Percentiles rank a stretch among this genome's conserved stretches.
Conservation (phyloP, 2,329 filamentous ascomycete genomes). For the Fusarium oxysporum region DNA sequence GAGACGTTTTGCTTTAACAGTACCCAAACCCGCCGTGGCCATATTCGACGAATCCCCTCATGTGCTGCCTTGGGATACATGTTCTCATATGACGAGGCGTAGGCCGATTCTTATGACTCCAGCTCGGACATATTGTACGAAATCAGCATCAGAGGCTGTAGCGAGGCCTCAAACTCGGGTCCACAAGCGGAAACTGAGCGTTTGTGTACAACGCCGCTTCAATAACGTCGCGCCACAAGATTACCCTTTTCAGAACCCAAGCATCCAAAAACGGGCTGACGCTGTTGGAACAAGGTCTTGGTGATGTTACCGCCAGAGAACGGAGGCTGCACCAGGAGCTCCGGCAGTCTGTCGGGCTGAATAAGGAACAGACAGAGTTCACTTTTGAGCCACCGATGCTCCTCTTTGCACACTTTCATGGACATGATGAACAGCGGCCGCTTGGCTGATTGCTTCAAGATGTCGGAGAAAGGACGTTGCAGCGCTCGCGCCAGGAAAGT, state of each 20-base stretch:
- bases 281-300: neutral
- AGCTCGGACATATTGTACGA: neutral
- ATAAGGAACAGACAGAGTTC: constrained; percentile 20
- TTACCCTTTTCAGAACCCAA: constrained; percentile 11
- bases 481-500: constrained; percentile 27
- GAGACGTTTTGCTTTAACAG: constrained; percentile 5
- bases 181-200: neutral
- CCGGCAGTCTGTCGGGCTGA: constrained; percentile 2
- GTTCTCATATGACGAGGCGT: neutral
- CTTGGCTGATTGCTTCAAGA: neutral
- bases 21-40: neutral
- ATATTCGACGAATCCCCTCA: neutral
- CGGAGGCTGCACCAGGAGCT: constrained; percentile 6
- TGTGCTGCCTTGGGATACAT: neutral
- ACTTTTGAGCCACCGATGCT: constrained; percentile 31
- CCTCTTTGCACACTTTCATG: neutral
- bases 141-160: neutral
- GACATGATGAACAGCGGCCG: constrained; percentile 3
- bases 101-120: neutral
- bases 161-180: neutral
- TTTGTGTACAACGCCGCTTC: constrained; percentile 17
- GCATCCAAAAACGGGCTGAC: neutral
- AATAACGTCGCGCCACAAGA: constrained; percentile 35
- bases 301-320: constrained; percentile 3
- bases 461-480: constrained; percentile 31